Conservation (phyloP, 176 grass and related monocot genomes). For the Oryza meyeriana region DNA sequence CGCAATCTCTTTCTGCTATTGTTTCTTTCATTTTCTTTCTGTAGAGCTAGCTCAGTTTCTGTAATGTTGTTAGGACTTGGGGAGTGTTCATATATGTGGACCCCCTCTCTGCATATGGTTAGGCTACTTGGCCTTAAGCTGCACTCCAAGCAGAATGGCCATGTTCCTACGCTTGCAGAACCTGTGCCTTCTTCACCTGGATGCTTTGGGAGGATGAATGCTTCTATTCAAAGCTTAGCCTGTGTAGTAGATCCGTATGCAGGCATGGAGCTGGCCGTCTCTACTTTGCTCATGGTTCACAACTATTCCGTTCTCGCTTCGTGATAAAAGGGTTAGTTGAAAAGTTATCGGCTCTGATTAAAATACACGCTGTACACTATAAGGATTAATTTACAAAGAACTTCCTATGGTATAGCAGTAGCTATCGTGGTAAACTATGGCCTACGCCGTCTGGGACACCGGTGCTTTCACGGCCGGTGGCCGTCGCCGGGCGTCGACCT, state of each 20-base stretch:
- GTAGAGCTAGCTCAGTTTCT: not conserved
- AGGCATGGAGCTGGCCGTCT: not conserved
- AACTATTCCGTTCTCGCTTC: not conserved
- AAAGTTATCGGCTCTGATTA: not conserved
- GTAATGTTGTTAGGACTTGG: not conserved
- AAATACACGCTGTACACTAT: not conserved
- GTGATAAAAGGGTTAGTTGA: not conserved
- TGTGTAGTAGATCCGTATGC: no score
- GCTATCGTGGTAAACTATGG: no score
- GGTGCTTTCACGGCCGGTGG: not conserved
- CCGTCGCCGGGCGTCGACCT: conserved; percentile 37
- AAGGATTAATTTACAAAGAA: not conserved
- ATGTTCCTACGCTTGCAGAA: not conserved
- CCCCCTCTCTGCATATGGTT: not conserved
- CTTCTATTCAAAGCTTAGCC: not conserved
- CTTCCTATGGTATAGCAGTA: no score
- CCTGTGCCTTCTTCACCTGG: not conserved
- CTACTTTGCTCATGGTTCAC: not conserved
- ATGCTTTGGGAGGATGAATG: conserved; percentile 22
- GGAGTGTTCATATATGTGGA: not conserved
- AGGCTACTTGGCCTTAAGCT: not conserved
- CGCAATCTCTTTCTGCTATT: not conserved
- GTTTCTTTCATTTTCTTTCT: not conserved
- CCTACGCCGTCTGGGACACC: no score
- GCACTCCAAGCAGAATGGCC: not conserved